Evolutionary conservation across 192 early-diverging fungal genomes (phyloP).

Genomic region (Pecoramyces ruminantium): DNA sequence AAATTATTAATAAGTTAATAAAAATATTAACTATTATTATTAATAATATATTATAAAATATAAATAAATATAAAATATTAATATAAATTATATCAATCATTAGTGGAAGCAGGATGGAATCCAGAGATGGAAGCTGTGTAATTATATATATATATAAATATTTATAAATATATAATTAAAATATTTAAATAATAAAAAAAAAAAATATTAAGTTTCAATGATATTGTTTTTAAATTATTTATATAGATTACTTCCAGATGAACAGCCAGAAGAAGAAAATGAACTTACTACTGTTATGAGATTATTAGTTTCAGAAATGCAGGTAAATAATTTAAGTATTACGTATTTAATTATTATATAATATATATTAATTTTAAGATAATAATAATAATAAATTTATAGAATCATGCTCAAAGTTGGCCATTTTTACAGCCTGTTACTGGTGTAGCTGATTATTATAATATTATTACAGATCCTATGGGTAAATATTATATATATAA

Average conservation of each 20-base stretch:
- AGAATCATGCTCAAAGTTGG: slow-evolving; percentile 67
- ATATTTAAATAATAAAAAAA: no score
- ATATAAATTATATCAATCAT: neutral
- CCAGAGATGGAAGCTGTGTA: slow-evolving; percentile 55
- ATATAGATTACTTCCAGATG: neutral
- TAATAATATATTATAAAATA: no score
- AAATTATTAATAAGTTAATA: neutral
- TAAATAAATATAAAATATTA: no score
- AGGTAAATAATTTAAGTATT: no score
- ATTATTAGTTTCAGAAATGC: slow-evolving; percentile 57
- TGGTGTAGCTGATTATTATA: slow-evolving; percentile 88
- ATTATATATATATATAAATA: neutral
- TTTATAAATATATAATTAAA: no score
- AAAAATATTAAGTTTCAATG: no score
- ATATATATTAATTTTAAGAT: neutral
- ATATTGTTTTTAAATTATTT: no score
- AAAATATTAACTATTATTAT: no score
- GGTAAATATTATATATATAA: slow-evolving; percentile 39
- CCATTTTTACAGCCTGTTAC: slow-evolving; percentile 88
- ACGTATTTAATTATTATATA: no score
- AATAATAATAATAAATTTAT: slow-evolving; percentile 2
- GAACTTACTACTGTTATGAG: slow-evolving; percentile 51
- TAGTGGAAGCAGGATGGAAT: slow-evolving; percentile 83
- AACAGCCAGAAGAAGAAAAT: slow-evolving; percentile 20
- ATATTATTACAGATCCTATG: slow-evolving; percentile 94